Conservation (phyloP, 768 basidiomycete genomes). For the Collybia sordida region DNA sequence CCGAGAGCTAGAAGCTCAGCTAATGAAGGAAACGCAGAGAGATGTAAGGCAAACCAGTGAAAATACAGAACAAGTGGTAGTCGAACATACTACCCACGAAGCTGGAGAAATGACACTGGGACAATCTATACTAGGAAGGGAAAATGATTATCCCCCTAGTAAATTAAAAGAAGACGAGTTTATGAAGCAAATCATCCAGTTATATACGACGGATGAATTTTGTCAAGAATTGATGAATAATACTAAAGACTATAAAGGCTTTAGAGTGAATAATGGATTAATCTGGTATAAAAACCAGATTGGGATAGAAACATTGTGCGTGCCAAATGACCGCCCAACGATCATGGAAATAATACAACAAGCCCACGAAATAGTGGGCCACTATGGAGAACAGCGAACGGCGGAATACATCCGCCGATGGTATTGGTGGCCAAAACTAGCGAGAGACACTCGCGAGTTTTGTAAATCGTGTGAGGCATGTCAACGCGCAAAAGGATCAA, state of each 20-base stretch:
- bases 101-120: too few species aligned
- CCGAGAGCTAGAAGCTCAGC: conserved; percentile 7
- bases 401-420: conserved; percentile 24
- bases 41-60: neutral
- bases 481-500: neutral
- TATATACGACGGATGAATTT: neutral
- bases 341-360: conserved; percentile 14
- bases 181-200: neutral
- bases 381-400: conserved; percentile 26
- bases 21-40: conserved; percentile 3
- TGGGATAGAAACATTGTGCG: conserved; percentile 15
- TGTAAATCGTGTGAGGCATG: neutral
- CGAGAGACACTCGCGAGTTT: too few species aligned
- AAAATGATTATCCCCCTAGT: too few species aligned
- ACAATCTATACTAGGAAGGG: too few species aligned
- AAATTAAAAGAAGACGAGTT: neutral
- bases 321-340: conserved; percentile 13
- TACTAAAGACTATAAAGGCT: neutral
- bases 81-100: too few species aligned
- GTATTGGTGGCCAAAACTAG: conserved; percentile 18
- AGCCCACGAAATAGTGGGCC: conserved; percentile 30
- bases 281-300: neutral
- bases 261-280: neutral
- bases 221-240: neutral
- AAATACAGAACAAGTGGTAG: conserved; percentile 12